Evolutionary conservation across 345 rosid genomes (phyloP).

Genomic region (Boechera stricta): DNA sequence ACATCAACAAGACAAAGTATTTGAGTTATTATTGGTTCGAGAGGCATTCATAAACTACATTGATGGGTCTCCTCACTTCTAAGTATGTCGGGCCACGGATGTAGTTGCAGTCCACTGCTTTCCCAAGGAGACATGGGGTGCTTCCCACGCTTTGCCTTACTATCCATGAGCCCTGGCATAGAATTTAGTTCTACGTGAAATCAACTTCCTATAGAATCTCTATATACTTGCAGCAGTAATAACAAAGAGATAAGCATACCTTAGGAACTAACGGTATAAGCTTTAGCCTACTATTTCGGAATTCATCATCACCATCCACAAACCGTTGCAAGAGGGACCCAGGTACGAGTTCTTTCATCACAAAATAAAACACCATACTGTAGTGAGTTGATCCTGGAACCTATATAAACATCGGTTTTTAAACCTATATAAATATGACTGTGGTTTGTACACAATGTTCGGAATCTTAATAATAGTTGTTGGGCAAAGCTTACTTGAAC

Average conservation of each 20-base stretch:
- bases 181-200: conserved; percentile 1
- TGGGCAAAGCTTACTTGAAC: conserved; percentile 64
- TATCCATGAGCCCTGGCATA: conserved; percentile 94
- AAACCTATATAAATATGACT: not conserved
- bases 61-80: conserved; percentile 55
- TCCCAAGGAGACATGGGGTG: conserved; percentile 97
- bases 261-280: conserved; percentile 94
- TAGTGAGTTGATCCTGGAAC: conserved; percentile 96
- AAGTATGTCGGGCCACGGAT: conserved; percentile 84
- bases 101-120: conserved; percentile 96
- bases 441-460: conserved; percentile 3
- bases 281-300: conserved; percentile 91
- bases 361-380: conserved; percentile 97
- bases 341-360: conserved; percentile 62
- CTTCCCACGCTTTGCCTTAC: conserved; percentile 99
- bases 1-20: conserved; percentile 2
- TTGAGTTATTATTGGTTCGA: conserved; percentile 2
- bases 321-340: conserved; percentile 93
- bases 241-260: conserved; percentile 52
- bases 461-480: conserved; percentile 1
- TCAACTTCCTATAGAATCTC: not conserved
- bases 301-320: conserved; percentile 97
- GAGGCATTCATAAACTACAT: conserved; percentile 8
- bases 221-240: conserved; percentile 22
- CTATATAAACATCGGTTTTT: conserved; percentile 41